Conservation (phyloP, 163 green algal genomes). For the Scenedesmus sp. region DNA sequence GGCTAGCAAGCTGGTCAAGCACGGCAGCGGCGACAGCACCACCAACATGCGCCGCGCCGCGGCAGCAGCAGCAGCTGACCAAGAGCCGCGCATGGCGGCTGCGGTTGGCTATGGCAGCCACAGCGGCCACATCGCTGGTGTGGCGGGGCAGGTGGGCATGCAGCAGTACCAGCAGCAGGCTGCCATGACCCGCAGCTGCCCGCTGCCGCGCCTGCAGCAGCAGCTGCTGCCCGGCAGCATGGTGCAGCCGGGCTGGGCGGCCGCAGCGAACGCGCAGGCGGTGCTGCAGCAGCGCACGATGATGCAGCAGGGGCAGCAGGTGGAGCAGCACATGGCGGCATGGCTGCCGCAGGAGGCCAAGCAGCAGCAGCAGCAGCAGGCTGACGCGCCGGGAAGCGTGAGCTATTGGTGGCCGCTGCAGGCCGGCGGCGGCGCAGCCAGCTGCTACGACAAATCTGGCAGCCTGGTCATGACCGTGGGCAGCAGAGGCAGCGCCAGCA, state of each 20-base stretch:
- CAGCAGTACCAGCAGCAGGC: not conserved
- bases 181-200: not conserved
- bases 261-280: not conserved
- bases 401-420: conserved; percentile 11
- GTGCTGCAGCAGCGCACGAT: not conserved
- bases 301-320: not conserved
- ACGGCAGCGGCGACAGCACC: conserved; percentile 21
- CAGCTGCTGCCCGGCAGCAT: not conserved
- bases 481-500: conserved; percentile 14
- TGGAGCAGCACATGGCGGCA: not conserved
- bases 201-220: conserved; percentile 1
- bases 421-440: not conserved
- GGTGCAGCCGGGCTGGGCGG: not conserved
- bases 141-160: not conserved
- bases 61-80: not conserved
- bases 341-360: not conserved
- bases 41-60: not conserved
- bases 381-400: not conserved
- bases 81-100: not conserved
- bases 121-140: not conserved
- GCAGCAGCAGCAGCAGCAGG: conserved; percentile 24
- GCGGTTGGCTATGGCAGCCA: not conserved
- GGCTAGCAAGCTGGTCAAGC: conserved; percentile 21
- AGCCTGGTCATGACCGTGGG: not conserved
- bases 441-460: not conserved